Evolutionary conservation across 495 filamentous ascomycete genomes (phyloP), one percentile per base, ranked within the genome.

Genomic region (Neurospora cerealis): DNA sequence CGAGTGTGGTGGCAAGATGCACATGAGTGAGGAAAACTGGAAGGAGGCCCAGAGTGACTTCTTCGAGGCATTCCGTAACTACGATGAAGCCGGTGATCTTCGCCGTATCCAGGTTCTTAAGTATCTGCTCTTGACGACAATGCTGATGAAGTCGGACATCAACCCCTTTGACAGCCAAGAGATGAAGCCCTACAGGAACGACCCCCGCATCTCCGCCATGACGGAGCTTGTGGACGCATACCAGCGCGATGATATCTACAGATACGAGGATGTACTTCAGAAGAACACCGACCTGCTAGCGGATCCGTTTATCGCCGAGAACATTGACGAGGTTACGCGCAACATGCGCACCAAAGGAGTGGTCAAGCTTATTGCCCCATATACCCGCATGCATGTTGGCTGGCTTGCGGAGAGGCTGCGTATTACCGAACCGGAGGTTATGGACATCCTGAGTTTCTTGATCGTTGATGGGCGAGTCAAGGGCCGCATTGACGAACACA

Each of bases 11-110:
- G 96, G 96, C 74, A 99, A 99, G 85, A 99, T 99, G 96, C 95
- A 99, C 83, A 98, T 99, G 96, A 97, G 93, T 79, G 96, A 99
- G 85, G 96, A 98, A 84, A 97, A 97, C 81, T 99, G 96, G 96
- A 93, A 97, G 82, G 93, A 94, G 73, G 96, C 96, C 5, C 95
- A 98, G 79, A 95, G 90, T 75, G 96, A 97, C 82, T 99, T 99
- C 83, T 98, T 97, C 81, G 96, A 99, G 82, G 95, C 96, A 5
- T 99, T 99, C 85, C 92, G 94, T 36, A 98, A 98, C 83, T 99
- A 98, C 83, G 96, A 99, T 80, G 96, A 99, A 82, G 96, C 96
- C 48, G 96, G 96, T 70, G 97, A 95, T 44, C 87, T 97, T 77
- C 94, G 97, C 80, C 91, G 96, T 36, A 99, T 98, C 78, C 95